Conservation (phyloP, 2,329 filamentous ascomycete species). For the Aspergillus candidus region DNA sequence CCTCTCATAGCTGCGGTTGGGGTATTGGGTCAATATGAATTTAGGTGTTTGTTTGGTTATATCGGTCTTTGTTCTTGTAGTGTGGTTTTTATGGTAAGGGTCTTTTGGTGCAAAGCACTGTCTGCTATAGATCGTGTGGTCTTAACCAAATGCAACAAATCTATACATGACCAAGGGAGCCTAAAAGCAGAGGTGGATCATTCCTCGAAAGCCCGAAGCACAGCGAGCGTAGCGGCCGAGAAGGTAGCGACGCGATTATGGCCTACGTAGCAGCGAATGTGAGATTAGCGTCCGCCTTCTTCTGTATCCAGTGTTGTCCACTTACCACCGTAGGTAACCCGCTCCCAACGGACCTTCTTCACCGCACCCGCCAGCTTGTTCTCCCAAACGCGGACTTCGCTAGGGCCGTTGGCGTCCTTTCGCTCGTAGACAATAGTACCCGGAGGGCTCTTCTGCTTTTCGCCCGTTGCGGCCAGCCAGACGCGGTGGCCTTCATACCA, state of each 20-base stretch:
- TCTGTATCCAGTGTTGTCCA: constrained; percentile 1
- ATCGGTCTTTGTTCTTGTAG: too few species aligned
- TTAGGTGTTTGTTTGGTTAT: too few species aligned
- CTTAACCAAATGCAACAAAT: not conserved
- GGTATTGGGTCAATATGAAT: too few species aligned
- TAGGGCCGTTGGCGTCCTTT: constrained; percentile 23
- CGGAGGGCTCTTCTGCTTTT: constrained; percentile 16
- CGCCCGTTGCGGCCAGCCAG: constrained; percentile 35
- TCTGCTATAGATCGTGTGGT: too few species aligned
- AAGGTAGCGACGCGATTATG: constrained; percentile 39
- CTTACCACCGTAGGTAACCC: constrained; percentile 39
- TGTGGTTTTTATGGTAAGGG: not conserved
- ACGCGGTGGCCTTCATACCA: constrained; percentile 47
- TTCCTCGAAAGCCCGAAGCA: constrained; percentile 34
- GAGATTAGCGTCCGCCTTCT: not conserved
- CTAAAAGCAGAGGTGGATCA: constrained; percentile 5
- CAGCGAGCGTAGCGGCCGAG: constrained; percentile 32
- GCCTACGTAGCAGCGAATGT: constrained; percentile 16
- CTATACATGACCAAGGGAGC: not conserved
- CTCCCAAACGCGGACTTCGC: constrained; percentile 36
- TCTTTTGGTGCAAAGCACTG: not conserved
- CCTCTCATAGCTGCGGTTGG: constrained; percentile 9
- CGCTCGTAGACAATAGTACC: constrained; percentile 27
- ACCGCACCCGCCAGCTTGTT: constrained; percentile 16
- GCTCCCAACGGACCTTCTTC: constrained; percentile 41